phyloP scores from a whole-genome alignment of 768 basidiomycete species.

The Botryobasidium botryosum region DNA sequence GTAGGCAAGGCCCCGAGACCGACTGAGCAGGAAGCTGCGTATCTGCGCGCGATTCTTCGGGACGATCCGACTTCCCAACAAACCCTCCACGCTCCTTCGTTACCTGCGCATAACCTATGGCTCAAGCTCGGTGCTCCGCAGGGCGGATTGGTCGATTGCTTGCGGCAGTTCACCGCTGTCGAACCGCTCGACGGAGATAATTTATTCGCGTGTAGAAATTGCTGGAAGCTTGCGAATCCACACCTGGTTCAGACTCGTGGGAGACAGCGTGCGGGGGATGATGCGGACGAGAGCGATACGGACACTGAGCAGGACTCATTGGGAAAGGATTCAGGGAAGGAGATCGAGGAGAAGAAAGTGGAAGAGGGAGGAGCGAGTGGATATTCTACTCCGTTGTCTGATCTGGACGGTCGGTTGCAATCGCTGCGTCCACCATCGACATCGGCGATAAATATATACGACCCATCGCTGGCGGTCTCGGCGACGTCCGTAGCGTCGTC shows the following conservation, averaged over 20 bases:
- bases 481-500: too few species aligned
- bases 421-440: too few species aligned
- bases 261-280: too few species aligned
- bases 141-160: conserved; percentile 35
- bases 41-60: conserved; percentile 28
- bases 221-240: conserved; percentile 76
- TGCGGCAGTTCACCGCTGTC: conserved; percentile 81
- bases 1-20: conserved; percentile 14
- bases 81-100: conserved; percentile 23
- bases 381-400: too few species aligned
- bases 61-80: conserved; percentile 19
- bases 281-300: conserved; percentile 17
- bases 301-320: conserved; percentile 16
- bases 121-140: background rate
- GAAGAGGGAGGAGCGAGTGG: too few species aligned
- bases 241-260: conserved; percentile 10
- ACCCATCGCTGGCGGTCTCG: too few species aligned
- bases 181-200: conserved; percentile 90
- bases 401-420: too few species aligned
- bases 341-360: too few species aligned
- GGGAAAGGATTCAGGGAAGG: too few species aligned
- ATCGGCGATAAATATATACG: too few species aligned
- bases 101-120: conserved; percentile 7
- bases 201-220: conserved; percentile 79
- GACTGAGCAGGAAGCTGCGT: conserved; percentile 34